Conservation (phyloP, 1,139 yeast species). For the Casaregolazyma lundiana region DNA sequence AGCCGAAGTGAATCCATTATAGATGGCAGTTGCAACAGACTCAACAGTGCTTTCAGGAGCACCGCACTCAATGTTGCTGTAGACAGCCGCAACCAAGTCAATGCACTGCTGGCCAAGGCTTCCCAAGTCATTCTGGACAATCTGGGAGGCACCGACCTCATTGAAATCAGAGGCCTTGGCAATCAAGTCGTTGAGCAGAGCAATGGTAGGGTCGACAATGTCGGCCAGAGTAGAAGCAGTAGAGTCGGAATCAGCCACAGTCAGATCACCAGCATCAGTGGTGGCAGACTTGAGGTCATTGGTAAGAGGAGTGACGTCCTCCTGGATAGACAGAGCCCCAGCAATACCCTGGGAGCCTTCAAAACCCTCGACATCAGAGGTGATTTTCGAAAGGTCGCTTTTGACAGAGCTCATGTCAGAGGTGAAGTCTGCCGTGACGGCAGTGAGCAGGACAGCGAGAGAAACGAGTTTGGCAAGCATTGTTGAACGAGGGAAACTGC, state of each 20-base stretch:
- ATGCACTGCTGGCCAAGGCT: constrained; percentile 14
- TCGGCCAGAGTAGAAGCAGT: constrained; percentile 13
- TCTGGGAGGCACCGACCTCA: constrained; percentile 16
- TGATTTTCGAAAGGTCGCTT: constrained; percentile 15
- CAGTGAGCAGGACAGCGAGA: no score
- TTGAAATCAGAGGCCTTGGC: constrained; percentile 15
- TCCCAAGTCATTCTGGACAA: constrained; percentile 17
- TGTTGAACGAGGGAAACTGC: no score
- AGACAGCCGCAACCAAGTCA: constrained; percentile 17
- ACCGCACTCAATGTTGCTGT: constrained; percentile 13
- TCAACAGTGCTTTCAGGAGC: constrained; percentile 6
- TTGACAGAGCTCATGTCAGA: constrained; percentile 15
- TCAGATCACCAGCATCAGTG: constrained; percentile 14
- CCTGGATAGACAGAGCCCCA: constrained; percentile 17
- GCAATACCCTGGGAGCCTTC: constrained; percentile 14
- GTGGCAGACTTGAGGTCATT: constrained; percentile 14
- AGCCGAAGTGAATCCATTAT: constrained; percentile 9
- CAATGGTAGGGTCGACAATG: constrained; percentile 13
- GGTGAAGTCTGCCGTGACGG: no score
- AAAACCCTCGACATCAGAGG: constrained; percentile 15
- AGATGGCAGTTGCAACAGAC: constrained; percentile 11
- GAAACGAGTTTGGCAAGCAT: no score
- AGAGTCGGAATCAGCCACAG: constrained; percentile 12
- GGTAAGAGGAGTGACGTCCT: constrained; percentile 11
- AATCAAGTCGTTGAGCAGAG: constrained; percentile 14